These are phyloP conservation scores for Immersiporthe knoxdaviesiana DNA, from an alignment of 2,329 filamentous ascomycete species.

Conservation along the genomic window DNA sequence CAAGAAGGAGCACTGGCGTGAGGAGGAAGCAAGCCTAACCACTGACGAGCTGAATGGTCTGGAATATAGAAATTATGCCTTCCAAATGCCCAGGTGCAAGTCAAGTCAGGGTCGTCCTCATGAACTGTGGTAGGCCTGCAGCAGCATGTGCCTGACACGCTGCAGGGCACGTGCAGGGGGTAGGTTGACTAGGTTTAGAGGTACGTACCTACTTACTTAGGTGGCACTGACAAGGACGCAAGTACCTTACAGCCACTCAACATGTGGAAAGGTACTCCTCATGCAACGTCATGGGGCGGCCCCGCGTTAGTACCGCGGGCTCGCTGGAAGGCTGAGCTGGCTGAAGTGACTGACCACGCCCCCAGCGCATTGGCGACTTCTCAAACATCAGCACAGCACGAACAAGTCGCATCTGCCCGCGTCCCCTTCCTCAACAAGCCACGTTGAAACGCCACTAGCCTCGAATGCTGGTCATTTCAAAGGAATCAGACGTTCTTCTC, in stretches of 20 bases:
- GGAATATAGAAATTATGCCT: background rate
- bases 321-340: constrained; percentile 11
- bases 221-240: background rate
- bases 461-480: constrained; percentile 9
- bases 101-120: background rate
- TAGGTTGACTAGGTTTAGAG: background rate
- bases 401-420: background rate
- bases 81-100: background rate
- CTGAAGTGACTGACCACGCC: constrained; percentile 1
- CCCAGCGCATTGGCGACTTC: background rate
- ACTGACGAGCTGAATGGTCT: background rate
- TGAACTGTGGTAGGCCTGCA: background rate
- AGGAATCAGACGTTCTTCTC: background rate
- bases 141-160: constrained; percentile 6
- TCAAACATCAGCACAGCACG: constrained; percentile 13
- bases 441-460: constrained; percentile 8
- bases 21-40: background rate
- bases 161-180: background rate
- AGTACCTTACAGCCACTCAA: background rate
- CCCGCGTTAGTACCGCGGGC: background rate
- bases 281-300: constrained; percentile 12
- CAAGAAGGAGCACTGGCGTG: background rate
- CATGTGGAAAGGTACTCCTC: background rate
- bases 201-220: too few species aligned
- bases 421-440: background rate